Percentiles rank a stretch among this genome's conserved stretches.
Evolutionary conservation across 768 basidiomycete genomes (phyloP).

Genomic region (Lactifluus rugatus): DNA sequence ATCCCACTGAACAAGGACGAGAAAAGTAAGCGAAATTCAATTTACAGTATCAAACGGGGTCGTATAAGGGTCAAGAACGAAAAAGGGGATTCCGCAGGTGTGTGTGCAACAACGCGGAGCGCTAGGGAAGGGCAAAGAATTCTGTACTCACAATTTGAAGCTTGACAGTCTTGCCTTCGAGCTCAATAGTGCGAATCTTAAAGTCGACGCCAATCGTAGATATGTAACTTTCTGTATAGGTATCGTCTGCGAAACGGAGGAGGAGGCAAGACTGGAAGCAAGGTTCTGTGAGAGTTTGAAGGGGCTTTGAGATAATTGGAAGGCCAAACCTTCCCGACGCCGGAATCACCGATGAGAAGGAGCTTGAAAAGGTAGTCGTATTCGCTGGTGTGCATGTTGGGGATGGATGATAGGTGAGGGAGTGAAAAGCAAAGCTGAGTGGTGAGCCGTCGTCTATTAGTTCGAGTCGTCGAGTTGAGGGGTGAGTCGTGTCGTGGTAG

Average conservation of each 20-base stretch:
- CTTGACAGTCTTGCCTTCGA: slow-evolving; percentile 97
- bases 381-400: slow-evolving; percentile 79
- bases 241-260: slow-evolving; percentile 90
- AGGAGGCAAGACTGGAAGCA: slow-evolving; percentile 77
- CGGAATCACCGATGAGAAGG: slow-evolving; percentile 89
- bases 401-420: slow-evolving; percentile 1
- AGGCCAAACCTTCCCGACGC: slow-evolving; percentile 75
- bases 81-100: not conserved
- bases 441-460: slow-evolving; percentile 1
- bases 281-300: not conserved
- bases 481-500: slow-evolving; percentile 22
- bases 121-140: not conserved
- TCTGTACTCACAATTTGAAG: slow-evolving; percentile 80
- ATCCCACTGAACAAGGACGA: slow-evolving; percentile 64
- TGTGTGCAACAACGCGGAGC: not conserved
- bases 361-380: slow-evolving; percentile 97
- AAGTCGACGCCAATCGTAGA: slow-evolving; percentile 98
- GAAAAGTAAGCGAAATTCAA: slow-evolving; percentile 17
- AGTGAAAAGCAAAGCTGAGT: slow-evolving; percentile 9
- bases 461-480: not conserved
- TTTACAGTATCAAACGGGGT: slow-evolving; percentile 3
- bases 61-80: not conserved
- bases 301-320: slow-evolving; percentile 18
- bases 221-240: slow-evolving; percentile 96
- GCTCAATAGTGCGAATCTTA: slow-evolving; percentile 97